Conservation (phyloP, 139 green algal species). For the Tetradesmus lagerheimii region DNA sequence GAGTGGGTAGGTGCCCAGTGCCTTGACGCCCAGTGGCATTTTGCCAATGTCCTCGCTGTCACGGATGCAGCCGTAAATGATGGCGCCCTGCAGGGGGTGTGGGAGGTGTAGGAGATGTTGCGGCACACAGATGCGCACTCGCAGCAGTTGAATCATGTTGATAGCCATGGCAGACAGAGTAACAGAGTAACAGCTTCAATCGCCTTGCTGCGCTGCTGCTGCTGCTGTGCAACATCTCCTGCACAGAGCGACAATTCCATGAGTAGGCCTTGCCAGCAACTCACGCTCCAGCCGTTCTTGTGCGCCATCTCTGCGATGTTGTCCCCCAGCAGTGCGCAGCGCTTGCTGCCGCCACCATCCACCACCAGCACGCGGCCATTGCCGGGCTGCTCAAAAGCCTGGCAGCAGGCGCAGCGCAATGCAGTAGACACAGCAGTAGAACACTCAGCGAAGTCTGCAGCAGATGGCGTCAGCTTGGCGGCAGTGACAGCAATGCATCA, state of each 20-base stretch:
- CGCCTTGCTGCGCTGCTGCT: neutral
- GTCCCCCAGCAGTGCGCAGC: slow-evolving; percentile 96
- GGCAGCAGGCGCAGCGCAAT: neutral
- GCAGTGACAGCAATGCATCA: neutral
- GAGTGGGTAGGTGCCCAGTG: slow-evolving; percentile 88
- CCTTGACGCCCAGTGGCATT: slow-evolving; percentile 93
- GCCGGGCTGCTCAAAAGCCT: slow-evolving; percentile 84
- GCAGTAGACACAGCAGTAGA: neutral
- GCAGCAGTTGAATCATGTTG: neutral
- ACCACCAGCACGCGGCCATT: slow-evolving; percentile 92
- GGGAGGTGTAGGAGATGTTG: neutral
- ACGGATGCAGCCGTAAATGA: slow-evolving; percentile 96
- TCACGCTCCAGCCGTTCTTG: slow-evolving; percentile 93
- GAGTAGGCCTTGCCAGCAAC: neutral
- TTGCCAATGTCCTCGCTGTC: slow-evolving; percentile 91
- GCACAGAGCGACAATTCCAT: too few relatives aligned
- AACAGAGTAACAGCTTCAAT: too few relatives aligned
- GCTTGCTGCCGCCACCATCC: slow-evolving; percentile 87
- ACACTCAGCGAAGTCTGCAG: neutral
- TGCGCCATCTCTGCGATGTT: slow-evolving; percentile 91
- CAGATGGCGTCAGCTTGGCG: neutral
- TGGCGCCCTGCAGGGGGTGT: slow-evolving; percentile 79
- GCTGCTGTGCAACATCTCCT: neutral
- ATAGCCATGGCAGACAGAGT: too few relatives aligned
- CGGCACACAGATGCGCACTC: neutral